Percentiles rank a stretch among this genome's conserved stretches.
These are phyloP conservation scores for Leccinum pachyderme DNA, from an alignment of 1,284 basidiomycete species.

Conservation along the genomic window DNA sequence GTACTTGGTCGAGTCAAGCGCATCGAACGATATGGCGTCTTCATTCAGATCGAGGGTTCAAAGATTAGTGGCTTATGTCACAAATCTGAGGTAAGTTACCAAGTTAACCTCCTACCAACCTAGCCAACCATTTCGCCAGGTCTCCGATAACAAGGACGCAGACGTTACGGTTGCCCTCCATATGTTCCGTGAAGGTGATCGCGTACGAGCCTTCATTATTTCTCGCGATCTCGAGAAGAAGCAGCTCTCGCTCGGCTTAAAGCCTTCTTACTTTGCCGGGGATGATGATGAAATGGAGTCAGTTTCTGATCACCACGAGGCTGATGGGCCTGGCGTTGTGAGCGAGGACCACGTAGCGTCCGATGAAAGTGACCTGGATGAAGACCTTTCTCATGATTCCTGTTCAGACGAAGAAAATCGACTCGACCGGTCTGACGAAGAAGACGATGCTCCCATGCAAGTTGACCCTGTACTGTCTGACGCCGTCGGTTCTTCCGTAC, in stretches of 20 bases:
- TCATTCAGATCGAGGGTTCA: constrained; percentile 83
- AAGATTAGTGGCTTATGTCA: constrained; percentile 92
- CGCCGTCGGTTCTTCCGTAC: constrained; percentile 17
- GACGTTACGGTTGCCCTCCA: constrained; percentile 77
- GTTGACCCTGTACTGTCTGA: constrained; percentile 39
- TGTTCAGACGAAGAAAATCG: constrained; percentile 28
- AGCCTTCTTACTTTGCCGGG: constrained; percentile 81
- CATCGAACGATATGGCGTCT: constrained; percentile 88
- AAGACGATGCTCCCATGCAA: constrained; percentile 41
- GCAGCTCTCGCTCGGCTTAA: constrained; percentile 85
- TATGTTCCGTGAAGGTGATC: constrained; percentile 85
- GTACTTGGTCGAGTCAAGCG: constrained; percentile 73
- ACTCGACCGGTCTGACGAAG: constrained; percentile 27
- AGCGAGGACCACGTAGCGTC: constrained; percentile 24
- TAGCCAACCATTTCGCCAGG: constrained; percentile 40
- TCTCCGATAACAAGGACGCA: constrained; percentile 81
- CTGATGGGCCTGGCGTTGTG: constrained; percentile 31
- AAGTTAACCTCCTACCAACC: constrained; percentile 1
- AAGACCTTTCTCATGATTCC: constrained; percentile 8
- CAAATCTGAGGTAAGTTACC: constrained; percentile 72
- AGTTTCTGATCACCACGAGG: constrained; percentile 11
- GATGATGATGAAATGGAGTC: constrained; percentile 32
- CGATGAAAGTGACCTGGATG: constrained; percentile 26
- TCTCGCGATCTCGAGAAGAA: constrained; percentile 72
- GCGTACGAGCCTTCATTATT: constrained; percentile 78